Percentiles rank a stretch among this genome's conserved stretches.
Conservation (phyloP, 257 asterid species). For the Forsythia viridissima region DNA sequence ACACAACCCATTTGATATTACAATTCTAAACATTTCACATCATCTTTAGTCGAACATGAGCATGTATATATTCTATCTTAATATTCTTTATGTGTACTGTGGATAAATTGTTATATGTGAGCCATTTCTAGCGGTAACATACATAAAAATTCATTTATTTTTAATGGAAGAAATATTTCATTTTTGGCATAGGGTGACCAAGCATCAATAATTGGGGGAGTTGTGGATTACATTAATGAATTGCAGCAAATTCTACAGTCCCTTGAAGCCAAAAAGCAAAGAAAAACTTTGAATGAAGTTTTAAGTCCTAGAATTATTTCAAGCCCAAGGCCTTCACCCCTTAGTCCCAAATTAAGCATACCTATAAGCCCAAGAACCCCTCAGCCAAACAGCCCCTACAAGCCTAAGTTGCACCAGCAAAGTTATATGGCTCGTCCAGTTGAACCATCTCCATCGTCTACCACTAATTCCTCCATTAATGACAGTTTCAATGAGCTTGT, state of each 20-base stretch:
- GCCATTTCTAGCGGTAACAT: background rate
- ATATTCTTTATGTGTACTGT: background rate
- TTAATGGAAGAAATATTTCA: no score
- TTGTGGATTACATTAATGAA: conserved; percentile 79
- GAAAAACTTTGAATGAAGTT: conserved; percentile 62
- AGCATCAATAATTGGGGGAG: conserved; percentile 95
- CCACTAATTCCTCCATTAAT: conserved; percentile 46
- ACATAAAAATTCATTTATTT: no score
- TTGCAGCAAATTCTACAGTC: conserved; percentile 74
- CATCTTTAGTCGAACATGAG: no score
- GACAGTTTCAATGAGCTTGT: conserved; percentile 67
- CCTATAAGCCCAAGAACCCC: conserved; percentile 87
- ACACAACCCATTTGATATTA: no score
- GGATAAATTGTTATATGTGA: background rate
- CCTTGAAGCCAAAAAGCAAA: conserved; percentile 76
- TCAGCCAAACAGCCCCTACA: conserved; percentile 76
- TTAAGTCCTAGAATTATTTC: conserved; percentile 59
- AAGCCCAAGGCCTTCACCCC: conserved; percentile 53
- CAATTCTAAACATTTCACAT: no score
- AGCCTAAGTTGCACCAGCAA: conserved; percentile 31
- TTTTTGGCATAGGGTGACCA: conserved; percentile 67
- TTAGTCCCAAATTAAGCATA: conserved; percentile 64
- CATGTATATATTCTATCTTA: no score
- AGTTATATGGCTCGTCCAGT: no score
- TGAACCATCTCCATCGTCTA: conserved; percentile 45